These are phyloP conservation scores for Botrytis medusae DNA, from an alignment of 2,329 filamentous ascomycete genomes.

Conservation along the genomic window DNA sequence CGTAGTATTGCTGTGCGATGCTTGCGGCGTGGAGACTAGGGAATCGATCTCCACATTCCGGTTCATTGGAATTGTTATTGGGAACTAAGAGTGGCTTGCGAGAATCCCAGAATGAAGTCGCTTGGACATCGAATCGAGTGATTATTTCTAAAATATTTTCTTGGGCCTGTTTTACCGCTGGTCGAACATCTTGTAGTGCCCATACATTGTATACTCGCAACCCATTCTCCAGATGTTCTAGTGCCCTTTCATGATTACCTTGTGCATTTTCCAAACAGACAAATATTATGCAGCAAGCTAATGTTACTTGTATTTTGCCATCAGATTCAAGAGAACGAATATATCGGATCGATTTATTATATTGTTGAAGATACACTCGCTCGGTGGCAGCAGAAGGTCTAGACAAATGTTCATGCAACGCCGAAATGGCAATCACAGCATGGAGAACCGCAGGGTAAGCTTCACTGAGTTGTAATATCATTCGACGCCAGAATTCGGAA, in stretches of 20 bases:
- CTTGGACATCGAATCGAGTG: conserved; percentile 27
- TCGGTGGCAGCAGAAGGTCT: not conserved
- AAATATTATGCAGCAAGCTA: conserved; percentile 30
- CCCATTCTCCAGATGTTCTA: conserved; percentile 27
- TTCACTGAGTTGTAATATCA: conserved; percentile 25
- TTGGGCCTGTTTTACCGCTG: conserved; percentile 15
- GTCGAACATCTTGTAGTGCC: not conserved
- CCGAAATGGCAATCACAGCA: conserved; percentile 26
- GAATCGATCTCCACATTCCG: not conserved
- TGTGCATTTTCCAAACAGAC: conserved; percentile 29
- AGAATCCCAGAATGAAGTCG: conserved; percentile 26
- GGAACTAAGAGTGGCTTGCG: conserved; percentile 22
- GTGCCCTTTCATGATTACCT: conserved; percentile 25
- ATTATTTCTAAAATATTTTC: conserved; percentile 21
- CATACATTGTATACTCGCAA: conserved; percentile 26
- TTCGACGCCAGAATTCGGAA: conserved; percentile 27
- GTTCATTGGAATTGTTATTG: not conserved
- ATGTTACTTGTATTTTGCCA: conserved; percentile 21
- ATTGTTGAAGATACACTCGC: conserved; percentile 11
- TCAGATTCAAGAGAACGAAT: conserved; percentile 12
- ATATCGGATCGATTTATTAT: conserved; percentile 23
- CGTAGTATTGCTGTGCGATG: conserved; percentile 22
- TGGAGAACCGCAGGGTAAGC: conserved; percentile 26
- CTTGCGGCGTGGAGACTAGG: conserved; percentile 20
- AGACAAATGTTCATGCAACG: conserved; percentile 21